Percentiles rank a stretch among this genome's conserved stretches.
Conservation (phyloP, 1,284 basidiomycete species). For the Cryptococcus jaspeensis region DNA sequence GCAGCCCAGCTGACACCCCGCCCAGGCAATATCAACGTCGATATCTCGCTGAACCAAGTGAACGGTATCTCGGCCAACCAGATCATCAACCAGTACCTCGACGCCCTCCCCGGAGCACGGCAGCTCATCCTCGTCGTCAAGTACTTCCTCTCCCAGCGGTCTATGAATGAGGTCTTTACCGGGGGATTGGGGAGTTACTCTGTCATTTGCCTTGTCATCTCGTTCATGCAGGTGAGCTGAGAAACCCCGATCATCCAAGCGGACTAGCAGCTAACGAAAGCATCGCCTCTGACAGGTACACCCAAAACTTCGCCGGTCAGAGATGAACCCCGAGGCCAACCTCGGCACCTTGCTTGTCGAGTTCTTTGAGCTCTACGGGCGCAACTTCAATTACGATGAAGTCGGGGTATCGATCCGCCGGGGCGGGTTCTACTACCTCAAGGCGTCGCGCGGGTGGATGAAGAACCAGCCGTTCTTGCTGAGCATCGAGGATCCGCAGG, state of each 20-base stretch:
- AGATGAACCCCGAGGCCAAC: slow-evolving; percentile 83
- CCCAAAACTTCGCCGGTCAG: slow-evolving; percentile 83
- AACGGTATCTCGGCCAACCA: slow-evolving; percentile 79
- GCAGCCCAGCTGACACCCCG: not conserved
- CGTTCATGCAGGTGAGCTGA: slow-evolving; percentile 73
- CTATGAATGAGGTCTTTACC: slow-evolving; percentile 95
- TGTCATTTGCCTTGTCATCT: slow-evolving; percentile 88
- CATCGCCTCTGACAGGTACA: too few relatives aligned
- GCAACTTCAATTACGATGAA: slow-evolving; percentile 85
- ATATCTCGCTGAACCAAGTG: slow-evolving; percentile 84
- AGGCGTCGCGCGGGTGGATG: slow-evolving; percentile 74
- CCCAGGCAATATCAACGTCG: slow-evolving; percentile 74
- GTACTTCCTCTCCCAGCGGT: slow-evolving; percentile 81
- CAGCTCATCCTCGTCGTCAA: slow-evolving; percentile 84
- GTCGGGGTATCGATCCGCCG: slow-evolving; percentile 85
- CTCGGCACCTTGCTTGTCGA: slow-evolving; percentile 90
- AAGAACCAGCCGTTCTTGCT: slow-evolving; percentile 65
- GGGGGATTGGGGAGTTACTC: slow-evolving; percentile 94
- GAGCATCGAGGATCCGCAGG: slow-evolving; percentile 93
- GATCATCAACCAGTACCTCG: slow-evolving; percentile 78
- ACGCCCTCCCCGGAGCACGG: slow-evolving; percentile 70
- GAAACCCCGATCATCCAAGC: not conserved
- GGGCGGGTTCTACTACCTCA: slow-evolving; percentile 81
- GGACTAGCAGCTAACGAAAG: slow-evolving; percentile 2
- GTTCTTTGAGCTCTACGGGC: slow-evolving; percentile 94